Evolutionary conservation across 352 stramenopile genomes (phyloP), one percentile per base, ranked within the genome.

Genomic region (Pythium sukuiense): DNA sequence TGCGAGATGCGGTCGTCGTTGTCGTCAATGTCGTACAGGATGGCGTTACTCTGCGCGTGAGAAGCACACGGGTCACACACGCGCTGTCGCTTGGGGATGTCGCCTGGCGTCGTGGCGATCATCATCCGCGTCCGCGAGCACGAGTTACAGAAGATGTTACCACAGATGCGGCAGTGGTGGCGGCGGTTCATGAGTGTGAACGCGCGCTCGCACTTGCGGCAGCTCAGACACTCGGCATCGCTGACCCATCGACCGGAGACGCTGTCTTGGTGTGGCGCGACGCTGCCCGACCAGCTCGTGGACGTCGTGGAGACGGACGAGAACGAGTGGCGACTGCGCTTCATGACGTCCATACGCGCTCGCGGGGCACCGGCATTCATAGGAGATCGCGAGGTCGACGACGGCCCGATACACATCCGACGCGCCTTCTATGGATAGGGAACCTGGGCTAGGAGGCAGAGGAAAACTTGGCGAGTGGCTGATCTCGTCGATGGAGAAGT

Each of bases 151-250:
- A 94, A 94, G 54, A 94, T 89, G 67, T 92, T 69, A 33, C 85
- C 85, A 55, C 85, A 94, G 53, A 91, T 83, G 57, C 85, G 85
- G 71, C 85, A 94, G 75, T 94, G 85, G 65, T 94, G 85, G 29
- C 85, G 82, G 2, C 85, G 81, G 70, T 90, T 88, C 46, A 90
- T 77, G 29, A 94, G 71, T 55, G 85, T 88, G 59, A 94, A 94
- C 6, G 27, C 55, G 32, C 80, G 77, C 66, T 85, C 79, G 69
- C 85, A 94, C 69, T 92, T 89, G 65, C 61, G 68, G 71, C 86
- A 94, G 14, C 58, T 77, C 30, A 72, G 70, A 63, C 71, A 76
- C 20, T 76, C 74, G 30, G 68, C 65, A 61, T 93, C 85, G 24
- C 89, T 77, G 26, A 88, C 73, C 85, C 85, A 93, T 56, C 83